phyloP scores from a whole-genome alignment of 352 stramenopile species.

The Thraustotheca clavata region DNA sequence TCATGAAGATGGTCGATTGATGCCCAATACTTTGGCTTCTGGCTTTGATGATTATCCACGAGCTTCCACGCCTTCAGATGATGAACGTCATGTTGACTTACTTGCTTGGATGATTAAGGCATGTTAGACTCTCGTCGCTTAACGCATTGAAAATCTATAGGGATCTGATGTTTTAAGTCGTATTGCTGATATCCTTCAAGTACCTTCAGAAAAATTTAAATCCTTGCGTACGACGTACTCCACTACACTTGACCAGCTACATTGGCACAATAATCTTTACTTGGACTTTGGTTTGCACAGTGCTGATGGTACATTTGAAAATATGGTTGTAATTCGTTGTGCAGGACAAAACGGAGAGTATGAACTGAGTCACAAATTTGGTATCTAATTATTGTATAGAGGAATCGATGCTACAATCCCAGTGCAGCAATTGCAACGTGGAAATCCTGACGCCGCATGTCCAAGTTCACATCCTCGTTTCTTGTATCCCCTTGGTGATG shows the following conservation, averaged over 20 bases:
- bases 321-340: constrained; percentile 59
- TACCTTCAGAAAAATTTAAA: constrained; percentile 24
- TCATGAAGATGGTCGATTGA: constrained; percentile 65
- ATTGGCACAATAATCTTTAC: constrained; percentile 66
- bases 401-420: constrained; percentile 36
- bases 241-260: constrained; percentile 39
- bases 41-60: constrained; percentile 91
- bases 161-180: background rate
- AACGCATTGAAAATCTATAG: background rate
- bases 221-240: constrained; percentile 33
- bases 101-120: constrained; percentile 83
- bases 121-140: constrained; percentile 17
- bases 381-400: background rate
- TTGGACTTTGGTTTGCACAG: constrained; percentile 79
- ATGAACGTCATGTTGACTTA: constrained; percentile 88
- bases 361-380: background rate
- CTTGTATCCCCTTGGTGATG: constrained; percentile 74
- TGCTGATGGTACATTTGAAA: constrained; percentile 54
- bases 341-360: constrained; percentile 36
- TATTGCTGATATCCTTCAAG: too few relatives aligned
- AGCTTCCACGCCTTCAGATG: constrained; percentile 49
- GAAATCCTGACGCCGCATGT: constrained; percentile 34
- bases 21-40: constrained; percentile 87
- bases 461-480: constrained; percentile 51
- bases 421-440: constrained; percentile 27